Conservation (phyloP, 352 stramenopile genomes). For the Elongisporangium undulatum region DNA sequence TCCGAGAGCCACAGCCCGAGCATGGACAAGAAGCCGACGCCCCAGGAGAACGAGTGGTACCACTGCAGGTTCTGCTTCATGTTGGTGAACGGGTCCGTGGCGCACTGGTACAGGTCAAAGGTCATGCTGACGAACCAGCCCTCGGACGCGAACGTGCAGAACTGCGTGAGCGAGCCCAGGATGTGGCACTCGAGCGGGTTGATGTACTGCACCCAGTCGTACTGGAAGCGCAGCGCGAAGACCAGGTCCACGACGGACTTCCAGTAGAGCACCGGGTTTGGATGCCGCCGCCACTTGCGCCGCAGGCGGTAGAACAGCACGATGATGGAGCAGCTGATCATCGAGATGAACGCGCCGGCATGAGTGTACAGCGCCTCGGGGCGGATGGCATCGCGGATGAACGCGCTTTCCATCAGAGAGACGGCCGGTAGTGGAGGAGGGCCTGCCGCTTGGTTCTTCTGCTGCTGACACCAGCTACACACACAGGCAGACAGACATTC, state of each 20-base stretch:
- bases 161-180: constrained; percentile 65
- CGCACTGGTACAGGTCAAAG: constrained; percentile 80
- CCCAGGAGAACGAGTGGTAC: constrained; percentile 80
- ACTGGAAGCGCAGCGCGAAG: constrained; percentile 74
- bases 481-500: background rate
- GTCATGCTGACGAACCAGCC: constrained; percentile 88
- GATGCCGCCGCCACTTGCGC: constrained; percentile 71
- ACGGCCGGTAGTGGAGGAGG: constrained; percentile 2
- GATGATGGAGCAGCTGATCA: constrained; percentile 74
- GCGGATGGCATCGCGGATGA: constrained; percentile 7
- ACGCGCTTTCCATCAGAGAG: background rate
- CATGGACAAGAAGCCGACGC: constrained; percentile 46
- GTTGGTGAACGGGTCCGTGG: constrained; percentile 87
- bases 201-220: constrained; percentile 55
- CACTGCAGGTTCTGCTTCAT: constrained; percentile 59
- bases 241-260: constrained; percentile 69
- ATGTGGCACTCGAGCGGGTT: constrained; percentile 42
- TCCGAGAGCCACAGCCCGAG: constrained; percentile 48
- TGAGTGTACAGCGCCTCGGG: constrained; percentile 53
- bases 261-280: constrained; percentile 83
- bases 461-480: background rate
- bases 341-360: constrained; percentile 62
- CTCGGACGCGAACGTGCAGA: constrained; percentile 74
- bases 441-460: background rate
- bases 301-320: constrained; percentile 56